Base-by-base conservation (phyloP, 2,329 filamentous ascomycete species). In the Epichloe amarillans region DNA sequence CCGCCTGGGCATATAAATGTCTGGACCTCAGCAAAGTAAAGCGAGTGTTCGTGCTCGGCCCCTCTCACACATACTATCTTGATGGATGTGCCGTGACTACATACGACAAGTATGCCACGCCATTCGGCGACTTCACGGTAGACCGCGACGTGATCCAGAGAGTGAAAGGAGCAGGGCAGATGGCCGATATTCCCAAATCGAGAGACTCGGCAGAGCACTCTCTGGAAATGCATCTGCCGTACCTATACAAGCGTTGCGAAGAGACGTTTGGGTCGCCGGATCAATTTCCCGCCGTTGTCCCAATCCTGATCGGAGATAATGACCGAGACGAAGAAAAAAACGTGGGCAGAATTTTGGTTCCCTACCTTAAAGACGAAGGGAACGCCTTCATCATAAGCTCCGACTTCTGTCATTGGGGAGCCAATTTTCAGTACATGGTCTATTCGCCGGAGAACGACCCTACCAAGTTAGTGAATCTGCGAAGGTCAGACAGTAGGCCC, bases 381-480 rank as follows among this genome's bases (percentile, higher is more conserved):
- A 94, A 87, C 54, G 81, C 84, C 1, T 96, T 97, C 63, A 77
- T 98, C 54, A 77, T 97, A 55, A 93, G 86, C 65, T 95, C 89
- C 1, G 93, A 98, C 65, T 98, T 98, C 65, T 96, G 91, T 56
- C 93, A 98, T 67, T 98, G 93, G 93, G 93, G 93, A 11, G 59
- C 73, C 0, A 77, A 88, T 46, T 98, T 96, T 66, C 47, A 46
- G 50, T 98, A 97, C 66, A 87, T 82, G 30, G 84, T 84, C 53
- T 95, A 96, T 64, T 76, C 53, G 53, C 76, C 54, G 50, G 73
- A 56, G 61, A 64, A 62, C 37, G 63, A 68, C 12, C 56, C 69
- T 2, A 72, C 23, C 57, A 66, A 62, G 54, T 67, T 70, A 61
- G 72, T 55, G 55, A 70, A 61, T 21, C 70, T 71, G 37, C 53